Conservation (phyloP, 345 rosid species). For the thale cress (Arabidopsis thaliana) region TAIR10.1 NC_003075.7:1013001-1013500, state of each 20-base stretch:
- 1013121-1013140: not conserved
- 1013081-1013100: not conserved
- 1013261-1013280: not conserved
- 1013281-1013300: too few species aligned
- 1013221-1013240: constrained; percentile 6
- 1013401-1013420: too few species aligned
- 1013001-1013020: not conserved
- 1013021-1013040: constrained; percentile 8
- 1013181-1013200: not conserved
- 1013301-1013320: too few species aligned
- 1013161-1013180: not conserved
- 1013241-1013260: not conserved
- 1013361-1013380: too few species aligned
- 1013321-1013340: too few species aligned
- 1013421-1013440: too few species aligned
- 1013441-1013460: too few species aligned
- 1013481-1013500: too few species aligned
- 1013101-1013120: constrained; percentile 11
- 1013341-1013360: too few species aligned
- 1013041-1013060: not conserved
- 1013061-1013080: not conserved
- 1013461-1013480: too few species aligned
- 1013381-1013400: too few species aligned
- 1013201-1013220: constrained; percentile 7
- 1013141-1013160: not conserved